phyloP scores from a whole-genome alignment of 306 rosid genomes.

The Lathyrus aphaca region DNA sequence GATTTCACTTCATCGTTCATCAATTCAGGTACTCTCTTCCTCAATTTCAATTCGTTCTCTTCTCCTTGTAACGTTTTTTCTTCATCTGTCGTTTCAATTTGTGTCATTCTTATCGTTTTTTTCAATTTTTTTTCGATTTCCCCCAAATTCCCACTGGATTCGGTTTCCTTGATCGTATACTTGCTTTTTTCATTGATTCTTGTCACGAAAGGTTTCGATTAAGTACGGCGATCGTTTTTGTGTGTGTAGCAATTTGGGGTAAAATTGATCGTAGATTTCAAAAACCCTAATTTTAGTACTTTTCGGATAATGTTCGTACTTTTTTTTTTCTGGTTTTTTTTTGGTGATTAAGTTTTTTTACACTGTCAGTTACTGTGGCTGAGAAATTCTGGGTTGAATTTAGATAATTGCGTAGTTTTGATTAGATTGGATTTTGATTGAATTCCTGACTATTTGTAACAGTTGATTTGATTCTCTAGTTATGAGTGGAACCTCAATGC shows the following conservation, averaged over 20 bases:
- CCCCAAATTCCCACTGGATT: conserved; percentile 20
- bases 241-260: conserved; percentile 19
- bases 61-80: background rate
- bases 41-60: background rate
- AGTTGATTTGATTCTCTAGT: conserved; percentile 34
- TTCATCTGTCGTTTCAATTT: background rate
- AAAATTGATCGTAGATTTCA: background rate
- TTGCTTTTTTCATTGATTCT: background rate
- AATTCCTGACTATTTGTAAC: conserved; percentile 26
- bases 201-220: background rate
- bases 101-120: background rate
- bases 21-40: background rate
- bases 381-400: conserved; percentile 13
- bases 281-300: conserved; percentile 22
- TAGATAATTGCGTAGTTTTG: conserved; percentile 9
- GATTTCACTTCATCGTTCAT: background rate
- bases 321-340: conserved; percentile 11
- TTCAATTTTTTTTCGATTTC: background rate
- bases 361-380: conserved; percentile 40
- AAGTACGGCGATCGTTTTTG: background rate
- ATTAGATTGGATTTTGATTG: conserved; percentile 3
- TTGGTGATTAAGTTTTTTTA: background rate
- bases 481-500: conserved; percentile 49
- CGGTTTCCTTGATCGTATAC: background rate
- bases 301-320: background rate